A percentile compares a stretch with the other conserved stretches of the same genome.
phyloP scores from a whole-genome alignment of 768 basidiomycete genomes.

The Kockovaella imperatae region DNA sequence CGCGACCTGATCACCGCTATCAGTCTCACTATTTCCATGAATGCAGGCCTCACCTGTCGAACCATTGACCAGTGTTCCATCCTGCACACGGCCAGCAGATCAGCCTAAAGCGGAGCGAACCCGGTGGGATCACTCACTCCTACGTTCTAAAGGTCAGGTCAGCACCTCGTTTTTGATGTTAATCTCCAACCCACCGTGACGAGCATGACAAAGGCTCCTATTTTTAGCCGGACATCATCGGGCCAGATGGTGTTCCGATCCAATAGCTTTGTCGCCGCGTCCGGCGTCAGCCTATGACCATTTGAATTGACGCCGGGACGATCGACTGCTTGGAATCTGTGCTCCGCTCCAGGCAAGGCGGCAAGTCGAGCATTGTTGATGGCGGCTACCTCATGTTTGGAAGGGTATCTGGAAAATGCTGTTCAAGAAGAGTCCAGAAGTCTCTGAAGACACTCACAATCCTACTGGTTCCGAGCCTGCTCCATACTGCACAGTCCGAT shows the following conservation, averaged over 20 bases:
- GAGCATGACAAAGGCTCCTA: conserved; percentile 38
- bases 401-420: conserved; percentile 21
- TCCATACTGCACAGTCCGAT: conserved; percentile 19
- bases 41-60: conserved; percentile 62
- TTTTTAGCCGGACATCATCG: conserved; percentile 17
- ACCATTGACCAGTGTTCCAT: conserved; percentile 88
- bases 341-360: conserved; percentile 10
- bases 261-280: conserved; percentile 18
- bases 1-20: conserved; percentile 10
- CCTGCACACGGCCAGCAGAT: conserved; percentile 36
- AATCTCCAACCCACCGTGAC: conserved; percentile 20
- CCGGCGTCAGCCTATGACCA: conserved; percentile 11
- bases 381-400: conserved; percentile 20
- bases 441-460: conserved; percentile 16
- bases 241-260: conserved; percentile 28
- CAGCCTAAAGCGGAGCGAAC: not conserved
- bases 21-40: not conserved
- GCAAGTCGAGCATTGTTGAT: conserved; percentile 23
- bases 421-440: conserved; percentile 1
- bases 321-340: conserved; percentile 16
- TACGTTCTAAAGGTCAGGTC: conserved; percentile 18
- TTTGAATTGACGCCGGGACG: conserved; percentile 22
- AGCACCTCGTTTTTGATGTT: not conserved
- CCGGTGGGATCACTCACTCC: conserved; percentile 8
- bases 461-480: conserved; percentile 36